These are phyloP conservation scores for Nigrograna mackinnonii DNA, from an alignment of 2,329 filamentous ascomycete species.

Conservation along the genomic window DNA sequence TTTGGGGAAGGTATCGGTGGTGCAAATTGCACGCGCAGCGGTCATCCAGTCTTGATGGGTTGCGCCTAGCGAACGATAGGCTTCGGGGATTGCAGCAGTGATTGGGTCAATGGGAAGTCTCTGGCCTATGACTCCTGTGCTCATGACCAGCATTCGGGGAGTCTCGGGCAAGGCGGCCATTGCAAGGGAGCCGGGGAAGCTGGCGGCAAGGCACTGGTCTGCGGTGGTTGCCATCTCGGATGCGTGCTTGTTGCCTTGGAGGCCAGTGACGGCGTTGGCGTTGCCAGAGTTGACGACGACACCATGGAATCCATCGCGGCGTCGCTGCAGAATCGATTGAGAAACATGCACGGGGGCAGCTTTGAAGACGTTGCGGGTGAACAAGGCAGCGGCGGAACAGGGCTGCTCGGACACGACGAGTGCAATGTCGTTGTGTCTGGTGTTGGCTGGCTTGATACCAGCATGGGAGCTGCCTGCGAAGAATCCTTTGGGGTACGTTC, in stretches of 20 bases:
- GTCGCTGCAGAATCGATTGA: constrained; percentile 68
- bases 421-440: constrained; percentile 85
- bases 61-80: constrained; percentile 70
- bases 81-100: constrained; percentile 76
- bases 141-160: constrained; percentile 87
- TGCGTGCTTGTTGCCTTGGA: constrained; percentile 86
- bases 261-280: constrained; percentile 95
- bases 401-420: constrained; percentile 84
- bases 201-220: constrained; percentile 63
- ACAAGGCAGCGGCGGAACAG: constrained; percentile 87
- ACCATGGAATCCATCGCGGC: constrained; percentile 72
- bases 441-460: constrained; percentile 92
- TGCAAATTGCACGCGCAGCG: constrained; percentile 91
- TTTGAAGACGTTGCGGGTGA: constrained; percentile 98
- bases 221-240: constrained; percentile 78
- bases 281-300: constrained; percentile 95
- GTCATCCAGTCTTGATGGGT: constrained; percentile 85
- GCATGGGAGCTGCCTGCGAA: constrained; percentile 83
- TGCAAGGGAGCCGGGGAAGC: constrained; percentile 23
- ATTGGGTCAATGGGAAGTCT: constrained; percentile 92
- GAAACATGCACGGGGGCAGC: constrained; percentile 92
- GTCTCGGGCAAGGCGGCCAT: constrained; percentile 45
- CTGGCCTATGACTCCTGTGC: constrained; percentile 96
- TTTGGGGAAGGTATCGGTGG: constrained; percentile 98
- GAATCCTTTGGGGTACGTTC: constrained; percentile 91